phyloP scores from a whole-genome alignment of 108 stramenopile species.

The Aurantiochytrium sp. region DNA sequence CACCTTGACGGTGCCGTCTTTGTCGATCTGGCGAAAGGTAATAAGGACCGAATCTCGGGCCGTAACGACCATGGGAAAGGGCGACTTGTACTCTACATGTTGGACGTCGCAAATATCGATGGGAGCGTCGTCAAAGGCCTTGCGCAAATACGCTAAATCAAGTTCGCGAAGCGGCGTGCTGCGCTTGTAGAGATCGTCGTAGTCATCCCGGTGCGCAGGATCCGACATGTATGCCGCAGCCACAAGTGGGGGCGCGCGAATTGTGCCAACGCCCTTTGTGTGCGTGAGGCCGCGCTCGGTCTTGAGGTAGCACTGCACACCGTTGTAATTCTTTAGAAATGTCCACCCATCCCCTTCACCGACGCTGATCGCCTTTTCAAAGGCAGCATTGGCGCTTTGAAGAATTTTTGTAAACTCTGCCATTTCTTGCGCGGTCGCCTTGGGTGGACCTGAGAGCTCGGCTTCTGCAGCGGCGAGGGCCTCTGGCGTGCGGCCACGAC shows the following conservation, averaged over 20 bases:
- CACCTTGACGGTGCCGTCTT: conserved; percentile 1
- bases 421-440: neutral
- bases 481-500: neutral
- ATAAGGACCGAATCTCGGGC: neutral
- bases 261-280: conserved; percentile 6
- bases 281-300: neutral
- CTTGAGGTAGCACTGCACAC: conserved; percentile 3
- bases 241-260: neutral
- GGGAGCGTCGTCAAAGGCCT: neutral
- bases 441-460: neutral
- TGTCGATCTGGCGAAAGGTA: neutral
- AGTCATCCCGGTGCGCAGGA: neutral
- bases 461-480: neutral
- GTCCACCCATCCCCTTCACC: conserved; percentile 1
- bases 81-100: neutral
- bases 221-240: neutral
- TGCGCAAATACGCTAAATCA: neutral
- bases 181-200: conserved; percentile 14
- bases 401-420: neutral
- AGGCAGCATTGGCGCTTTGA: neutral
- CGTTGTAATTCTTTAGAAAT: neutral
- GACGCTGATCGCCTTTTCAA: conserved; percentile 10
- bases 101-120: neutral
- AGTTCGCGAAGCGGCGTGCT: neutral
- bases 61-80: neutral